A percentile compares a stretch with the other conserved stretches of the same genome.
These are phyloP conservation scores for Fragaria ananassa DNA, from an alignment of 306 rosid species.

Conservation along the genomic window DNA sequence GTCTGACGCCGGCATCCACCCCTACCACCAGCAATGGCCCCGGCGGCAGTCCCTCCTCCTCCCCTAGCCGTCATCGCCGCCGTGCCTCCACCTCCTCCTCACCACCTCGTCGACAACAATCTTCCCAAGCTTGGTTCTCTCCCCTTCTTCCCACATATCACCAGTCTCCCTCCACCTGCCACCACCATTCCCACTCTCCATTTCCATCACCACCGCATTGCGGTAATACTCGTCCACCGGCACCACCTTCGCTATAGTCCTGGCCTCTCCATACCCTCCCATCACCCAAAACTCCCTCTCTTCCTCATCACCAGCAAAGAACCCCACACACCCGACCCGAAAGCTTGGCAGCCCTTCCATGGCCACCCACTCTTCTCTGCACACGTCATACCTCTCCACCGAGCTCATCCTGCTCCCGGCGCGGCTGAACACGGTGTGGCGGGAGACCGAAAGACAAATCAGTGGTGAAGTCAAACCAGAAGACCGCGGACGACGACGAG, in stretches of 20 bases:
- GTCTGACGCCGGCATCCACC: too few species aligned
- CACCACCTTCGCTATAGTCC: conserved; percentile 73
- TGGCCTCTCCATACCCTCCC: conserved; percentile 82
- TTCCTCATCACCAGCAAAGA: conserved; percentile 43
- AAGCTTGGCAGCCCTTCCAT: conserved; percentile 62
- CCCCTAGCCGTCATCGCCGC: too few species aligned
- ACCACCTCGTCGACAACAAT: conserved; percentile 24
- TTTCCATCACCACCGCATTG: conserved; percentile 63
- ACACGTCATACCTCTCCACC: conserved; percentile 64
- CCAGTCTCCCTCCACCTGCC: conserved; percentile 71
- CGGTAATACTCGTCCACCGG: conserved; percentile 75
- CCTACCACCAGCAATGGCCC: too few species aligned
- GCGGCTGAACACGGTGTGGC: conserved; percentile 65
- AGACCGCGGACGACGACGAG: conserved; percentile 45
- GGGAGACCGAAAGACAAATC: conserved; percentile 26
- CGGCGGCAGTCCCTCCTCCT: too few species aligned
- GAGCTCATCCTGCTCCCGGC: conserved; percentile 66
- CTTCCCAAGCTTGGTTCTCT: conserved; percentile 60
- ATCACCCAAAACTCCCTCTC: conserved; percentile 75
- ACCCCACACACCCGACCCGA: conserved; percentile 88
- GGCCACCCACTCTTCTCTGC: conserved; percentile 58
- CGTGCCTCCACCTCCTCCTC: too few species aligned
- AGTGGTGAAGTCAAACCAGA: conserved; percentile 49
- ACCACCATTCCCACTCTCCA: conserved; percentile 33
- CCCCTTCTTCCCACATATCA: conserved; percentile 66